These are phyloP conservation scores for Rhodotorula glutinis DNA, from an alignment of 1,284 basidiomycete genomes.

Conservation along the genomic window DNA sequence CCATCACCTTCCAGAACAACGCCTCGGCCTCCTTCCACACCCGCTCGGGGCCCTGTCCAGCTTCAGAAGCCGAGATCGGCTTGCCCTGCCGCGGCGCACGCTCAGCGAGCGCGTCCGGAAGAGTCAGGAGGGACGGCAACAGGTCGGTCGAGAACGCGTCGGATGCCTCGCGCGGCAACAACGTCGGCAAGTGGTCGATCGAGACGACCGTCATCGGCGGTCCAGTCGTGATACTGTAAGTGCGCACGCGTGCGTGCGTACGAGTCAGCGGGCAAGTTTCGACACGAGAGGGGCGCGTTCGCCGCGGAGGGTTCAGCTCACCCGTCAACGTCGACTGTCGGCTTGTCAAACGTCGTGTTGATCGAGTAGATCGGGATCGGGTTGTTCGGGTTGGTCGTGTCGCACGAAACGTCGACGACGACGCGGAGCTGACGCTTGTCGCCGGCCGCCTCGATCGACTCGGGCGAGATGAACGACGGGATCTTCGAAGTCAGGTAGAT, in stretches of 20 bases:
- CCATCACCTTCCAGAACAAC: constrained; percentile 75
- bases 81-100: constrained; percentile 22
- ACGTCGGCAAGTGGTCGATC: constrained; percentile 95
- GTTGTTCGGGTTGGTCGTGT: constrained; percentile 98
- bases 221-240: constrained; percentile 52
- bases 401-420: constrained; percentile 97
- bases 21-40: constrained; percentile 91
- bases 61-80: constrained; percentile 22
- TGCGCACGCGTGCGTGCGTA: neutral
- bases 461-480: constrained; percentile 77
- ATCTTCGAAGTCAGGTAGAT: constrained; percentile 92
- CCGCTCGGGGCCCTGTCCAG: constrained; percentile 54
- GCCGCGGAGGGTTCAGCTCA: constrained; percentile 20
- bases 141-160: constrained; percentile 93
- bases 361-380: constrained; percentile 93
- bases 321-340: constrained; percentile 75
- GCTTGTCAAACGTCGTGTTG: constrained; percentile 93
- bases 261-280: neutral
- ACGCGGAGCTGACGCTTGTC: constrained; percentile 67
- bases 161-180: constrained; percentile 91
- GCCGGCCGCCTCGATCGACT: constrained; percentile 72
- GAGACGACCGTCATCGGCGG: constrained; percentile 81
- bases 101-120: constrained; percentile 51
- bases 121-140: constrained; percentile 76
- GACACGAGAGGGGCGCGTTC: too few species aligned